phyloP scores from a whole-genome alignment of 2,329 filamentous ascomycete species.

The Ceratocystis destructans region DNA sequence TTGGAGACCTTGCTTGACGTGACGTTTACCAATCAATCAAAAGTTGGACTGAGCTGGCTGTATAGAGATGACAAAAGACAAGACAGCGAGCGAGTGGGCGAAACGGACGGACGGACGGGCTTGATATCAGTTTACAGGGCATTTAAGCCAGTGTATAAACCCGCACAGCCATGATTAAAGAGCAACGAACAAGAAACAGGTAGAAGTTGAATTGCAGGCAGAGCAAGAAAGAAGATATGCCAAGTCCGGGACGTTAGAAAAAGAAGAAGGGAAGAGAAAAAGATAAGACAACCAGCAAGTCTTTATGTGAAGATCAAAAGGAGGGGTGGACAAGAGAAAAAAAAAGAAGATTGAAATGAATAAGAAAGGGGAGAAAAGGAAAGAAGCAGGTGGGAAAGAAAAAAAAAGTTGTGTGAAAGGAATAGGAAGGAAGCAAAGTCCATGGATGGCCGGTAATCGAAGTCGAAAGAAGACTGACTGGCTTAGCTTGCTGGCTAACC shows the following conservation, averaged over 20 bases:
- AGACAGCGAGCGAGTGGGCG: not conserved
- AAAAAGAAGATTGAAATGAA: not conserved
- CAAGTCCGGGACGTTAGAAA: constrained; percentile 4
- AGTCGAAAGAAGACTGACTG: not conserved
- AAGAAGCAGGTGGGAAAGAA: not conserved
- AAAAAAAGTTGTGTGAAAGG: constrained; percentile 3
- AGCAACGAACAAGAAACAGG: not conserved
- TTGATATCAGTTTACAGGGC: not conserved
- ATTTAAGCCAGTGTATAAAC: constrained; percentile 6
- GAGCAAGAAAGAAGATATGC: constrained; percentile 6
- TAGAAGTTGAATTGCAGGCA: not conserved
- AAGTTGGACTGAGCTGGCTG: not conserved
- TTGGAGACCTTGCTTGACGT: no score
- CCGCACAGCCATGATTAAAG: constrained; percentile 3
- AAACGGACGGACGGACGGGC: not conserved
- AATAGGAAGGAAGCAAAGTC: constrained; percentile 1
- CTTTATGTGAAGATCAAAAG: not conserved
- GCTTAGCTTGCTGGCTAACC: not conserved
- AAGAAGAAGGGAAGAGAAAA: not conserved
- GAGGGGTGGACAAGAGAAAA: constrained; percentile 5
- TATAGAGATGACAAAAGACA: not conserved
- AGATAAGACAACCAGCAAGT: not conserved
- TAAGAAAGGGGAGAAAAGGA: not conserved
- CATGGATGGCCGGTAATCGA: constrained; percentile 7
- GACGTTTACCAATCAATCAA: not conserved